These are phyloP conservation scores for Avena sativa DNA, from an alignment of 176 grass and related monocot genomes.

Conservation along the genomic window DNA sequence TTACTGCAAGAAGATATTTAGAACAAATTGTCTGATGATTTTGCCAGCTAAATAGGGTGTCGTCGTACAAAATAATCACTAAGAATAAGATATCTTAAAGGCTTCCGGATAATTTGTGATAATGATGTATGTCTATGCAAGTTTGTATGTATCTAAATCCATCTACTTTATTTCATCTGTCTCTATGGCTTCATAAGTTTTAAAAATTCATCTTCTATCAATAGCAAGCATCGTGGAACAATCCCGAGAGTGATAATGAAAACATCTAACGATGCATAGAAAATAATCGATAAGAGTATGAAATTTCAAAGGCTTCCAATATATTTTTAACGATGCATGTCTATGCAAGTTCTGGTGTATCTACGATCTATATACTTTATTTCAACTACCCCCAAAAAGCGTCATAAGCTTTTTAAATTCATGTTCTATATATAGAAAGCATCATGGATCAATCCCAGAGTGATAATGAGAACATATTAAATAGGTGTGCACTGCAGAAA, in stretches of 20 bases:
- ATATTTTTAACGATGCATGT: background rate
- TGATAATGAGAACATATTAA: background rate
- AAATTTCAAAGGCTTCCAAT: background rate
- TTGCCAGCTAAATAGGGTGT: background rate
- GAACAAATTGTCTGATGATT: background rate
- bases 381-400: background rate
- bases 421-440: background rate
- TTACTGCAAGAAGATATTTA: background rate
- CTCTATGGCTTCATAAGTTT: background rate
- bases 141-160: background rate
- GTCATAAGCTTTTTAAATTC: background rate
- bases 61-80: background rate
- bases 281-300: background rate
- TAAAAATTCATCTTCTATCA: background rate
- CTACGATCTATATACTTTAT: background rate
- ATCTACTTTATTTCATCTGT: background rate
- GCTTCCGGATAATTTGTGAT: background rate
- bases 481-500: background rate
- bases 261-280: background rate
- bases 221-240: background rate
- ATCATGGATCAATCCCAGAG: background rate
- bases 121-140: background rate
- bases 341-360: background rate
- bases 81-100: background rate
- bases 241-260: background rate